Base-by-base conservation (phyloP, 1,284 basidiomycete species). In the Puccinia horiana region DNA sequence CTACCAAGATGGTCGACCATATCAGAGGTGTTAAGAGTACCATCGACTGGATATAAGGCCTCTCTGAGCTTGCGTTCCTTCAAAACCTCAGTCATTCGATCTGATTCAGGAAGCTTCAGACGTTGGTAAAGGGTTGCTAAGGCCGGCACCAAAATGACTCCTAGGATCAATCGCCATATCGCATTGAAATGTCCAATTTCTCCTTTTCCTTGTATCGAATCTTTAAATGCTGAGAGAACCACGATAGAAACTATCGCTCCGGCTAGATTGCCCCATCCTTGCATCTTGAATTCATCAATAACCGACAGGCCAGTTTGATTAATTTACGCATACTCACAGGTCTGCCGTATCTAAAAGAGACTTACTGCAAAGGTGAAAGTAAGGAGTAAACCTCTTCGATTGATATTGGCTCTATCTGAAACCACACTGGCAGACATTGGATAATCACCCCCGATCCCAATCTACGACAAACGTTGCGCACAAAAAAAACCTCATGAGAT, bases 101-200 rank as follows among this genome's bases (percentile, higher is more conserved):
- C 90, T 0, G 92, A 91, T 84, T 93, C 92, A 18, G 91, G 91
- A 4, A 93, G 90, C 0, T 91, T 92, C 72, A 94, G 88, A 16
- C 93, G 91, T 86, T 93, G 92, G 86, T 93, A 93, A 63, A 93
- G 89, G 8, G 92, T 92, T 74, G 92, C 86, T 44, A 88, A 88
- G 81, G 89, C 92, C 6, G 92, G 92, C 49, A 93, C 88, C 81
- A 91, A 91, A 42, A 92, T 92, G 65, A 93, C 89, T 84, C 91
- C 92, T 86, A 92, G 91, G 35, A 75, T 75, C 11, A 75, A 2
- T 26, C 73, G 26, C 73, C 73, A 75, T 11, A 75, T 52, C 23
- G 73, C 73, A 40, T 75, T 58, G 54, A 75, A 56, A 56, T 75
- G 26, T 20, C 49, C 47, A 2, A 54, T 26, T 9, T 75, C 54